Evolutionary conservation across 176 grass and related monocot genomes (phyloP), one percentile per base, ranked within the genome.

Genomic region (Oryza australiensis): DNA sequence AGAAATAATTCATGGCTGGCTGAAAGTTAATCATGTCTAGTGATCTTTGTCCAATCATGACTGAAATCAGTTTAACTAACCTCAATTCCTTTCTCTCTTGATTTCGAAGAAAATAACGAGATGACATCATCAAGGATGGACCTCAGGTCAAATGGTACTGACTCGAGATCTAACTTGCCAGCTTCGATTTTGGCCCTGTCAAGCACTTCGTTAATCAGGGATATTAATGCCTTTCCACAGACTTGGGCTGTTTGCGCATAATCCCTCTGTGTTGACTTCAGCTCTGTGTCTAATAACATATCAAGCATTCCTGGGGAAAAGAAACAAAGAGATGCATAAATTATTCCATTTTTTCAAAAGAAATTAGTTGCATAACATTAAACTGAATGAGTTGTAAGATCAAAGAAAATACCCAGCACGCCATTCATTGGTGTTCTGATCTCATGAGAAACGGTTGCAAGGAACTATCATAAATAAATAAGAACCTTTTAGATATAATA

Each of bases 351-450:
- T 82, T 15, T 45, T 73, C 24, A 26, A n/a, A 88, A 67, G 72
- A 82, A 62, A 81, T 10, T 28, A 51, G 45, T 64, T 51, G 37
- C 26, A 76, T 68, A 80, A 66, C 27, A 83, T 12, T 16, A 64
- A 62, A 22, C 28, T 68, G 20, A 72, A 57, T 57, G 30, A 18
- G 15, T 72, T 32, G 20, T 68, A 84, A 28, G 76, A 75, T 66
- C 2, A 43, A 62, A 23, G 45, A 38, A 32, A 90, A 90, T 89
- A 95, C 96, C 96, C 67, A 99, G 87, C 69, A 99, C 96, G 51
- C 96, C 96, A 59, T 95, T 99, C 96, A 99, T 99, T 70, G 96
- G 96, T 62, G 96, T 99, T 89, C 96, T 88, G 82, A 99, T 99
- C 87, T 99, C 96, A 94, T 99, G 93, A 84, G 93, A 95, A 89